A percentile compares a stretch with the other conserved stretches of the same genome.
Evolutionary conservation across 169 alveolate genomes (phyloP).

Genomic region (Plasmodium billcollinsi): DNA sequence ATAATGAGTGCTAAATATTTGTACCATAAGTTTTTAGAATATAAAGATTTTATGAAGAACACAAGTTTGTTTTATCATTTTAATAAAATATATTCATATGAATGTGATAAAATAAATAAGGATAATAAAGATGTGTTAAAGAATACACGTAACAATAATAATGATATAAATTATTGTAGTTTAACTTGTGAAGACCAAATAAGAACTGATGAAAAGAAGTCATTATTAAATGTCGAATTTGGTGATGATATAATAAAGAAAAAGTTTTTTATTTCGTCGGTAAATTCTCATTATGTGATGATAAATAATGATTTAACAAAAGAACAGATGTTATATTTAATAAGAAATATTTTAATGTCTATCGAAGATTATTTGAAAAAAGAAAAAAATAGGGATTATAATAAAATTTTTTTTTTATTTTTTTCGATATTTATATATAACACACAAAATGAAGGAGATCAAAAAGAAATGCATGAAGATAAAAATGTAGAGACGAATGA

Average conservation of each 20-base stretch:
- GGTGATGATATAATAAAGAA: slow-evolving; percentile 29
- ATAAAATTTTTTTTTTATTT: slow-evolving; percentile 33
- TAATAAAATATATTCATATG: no score
- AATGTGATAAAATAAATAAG: no score
- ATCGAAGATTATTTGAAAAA: slow-evolving; percentile 19
- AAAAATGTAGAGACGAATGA: background rate
- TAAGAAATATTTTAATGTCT: slow-evolving; percentile 21
- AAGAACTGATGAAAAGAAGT: background rate
- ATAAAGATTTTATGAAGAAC: slow-evolving; percentile 11
- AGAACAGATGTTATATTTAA: slow-evolving; percentile 30
- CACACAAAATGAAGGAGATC: slow-evolving; percentile 1
- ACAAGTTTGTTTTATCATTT: no score
- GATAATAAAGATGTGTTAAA: background rate
- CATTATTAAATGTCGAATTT: slow-evolving; percentile 5
- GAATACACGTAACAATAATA: background rate
- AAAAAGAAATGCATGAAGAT: background rate
- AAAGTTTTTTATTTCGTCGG: slow-evolving; percentile 37
- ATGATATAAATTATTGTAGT: background rate
- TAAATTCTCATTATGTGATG: slow-evolving; percentile 33
- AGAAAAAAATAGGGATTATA: slow-evolving; percentile 22
- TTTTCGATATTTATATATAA: slow-evolving; percentile 18
- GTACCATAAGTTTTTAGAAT: slow-evolving; percentile 9
- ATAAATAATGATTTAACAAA: slow-evolving; percentile 21
- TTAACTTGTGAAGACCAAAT: background rate
- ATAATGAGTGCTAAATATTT: slow-evolving; percentile 4